Evolutionary conservation across 257 asterid genomes (phyloP).

Genomic region (Eustoma russellianum): DNA sequence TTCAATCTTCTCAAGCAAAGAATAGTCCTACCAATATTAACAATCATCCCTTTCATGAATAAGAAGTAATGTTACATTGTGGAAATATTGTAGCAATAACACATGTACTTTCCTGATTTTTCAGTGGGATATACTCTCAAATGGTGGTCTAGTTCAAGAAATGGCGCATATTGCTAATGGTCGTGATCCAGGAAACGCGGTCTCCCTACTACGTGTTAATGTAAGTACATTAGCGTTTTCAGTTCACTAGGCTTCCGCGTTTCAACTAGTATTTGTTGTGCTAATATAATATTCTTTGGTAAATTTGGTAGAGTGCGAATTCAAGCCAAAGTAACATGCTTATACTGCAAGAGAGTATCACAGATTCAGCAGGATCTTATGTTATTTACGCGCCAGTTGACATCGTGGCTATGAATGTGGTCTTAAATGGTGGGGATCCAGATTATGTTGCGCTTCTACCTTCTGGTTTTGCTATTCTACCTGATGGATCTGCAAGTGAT

Average conservation of each 20-base stretch:
- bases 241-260: too few relatives aligned
- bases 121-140: constrained; percentile 98
- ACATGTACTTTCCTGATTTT: background rate
- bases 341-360: constrained; percentile 81
- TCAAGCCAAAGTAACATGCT: constrained; percentile 98
- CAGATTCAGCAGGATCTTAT: constrained; percentile 73
- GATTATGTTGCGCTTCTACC: constrained; percentile 94
- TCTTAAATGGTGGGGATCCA: constrained; percentile 91
- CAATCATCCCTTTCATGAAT: too few relatives aligned
- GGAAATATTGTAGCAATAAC: too few relatives aligned
- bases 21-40: too few relatives aligned
- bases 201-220: constrained; percentile 74
- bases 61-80: too few relatives aligned
- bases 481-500: constrained; percentile 49
- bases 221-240: too few relatives aligned
- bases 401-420: constrained; percentile 86
- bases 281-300: background rate
- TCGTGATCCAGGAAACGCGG: constrained; percentile 79
- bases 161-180: constrained; percentile 95
- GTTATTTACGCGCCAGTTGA: constrained; percentile 94
- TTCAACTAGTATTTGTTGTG: too few relatives aligned
- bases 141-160: constrained; percentile 93
- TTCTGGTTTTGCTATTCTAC: constrained; percentile 89
- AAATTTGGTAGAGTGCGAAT: constrained; percentile 40
- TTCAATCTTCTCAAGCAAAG: background rate